phyloP scores from a whole-genome alignment of 2,329 filamentous ascomycete species.

The Pseudogymnoascus destructans region DNA sequence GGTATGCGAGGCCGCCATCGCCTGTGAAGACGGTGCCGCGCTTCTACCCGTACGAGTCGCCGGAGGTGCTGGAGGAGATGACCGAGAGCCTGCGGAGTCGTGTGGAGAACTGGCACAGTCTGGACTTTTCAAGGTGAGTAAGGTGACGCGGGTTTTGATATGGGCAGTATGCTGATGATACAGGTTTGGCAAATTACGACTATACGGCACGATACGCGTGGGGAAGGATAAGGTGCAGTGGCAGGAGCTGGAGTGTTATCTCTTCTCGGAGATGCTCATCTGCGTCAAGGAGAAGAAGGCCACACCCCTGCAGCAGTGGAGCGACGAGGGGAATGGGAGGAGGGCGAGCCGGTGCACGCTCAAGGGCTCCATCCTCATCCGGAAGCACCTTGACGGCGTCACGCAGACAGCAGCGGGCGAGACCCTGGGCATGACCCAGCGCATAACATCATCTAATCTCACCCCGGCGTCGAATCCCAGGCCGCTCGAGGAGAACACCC shows the following conservation, averaged over 20 bases:
- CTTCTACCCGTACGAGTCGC: conserved; percentile 60
- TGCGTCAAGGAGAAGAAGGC: conserved; percentile 95
- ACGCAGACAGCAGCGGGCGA: conserved; percentile 48
- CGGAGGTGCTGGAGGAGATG: conserved; percentile 67
- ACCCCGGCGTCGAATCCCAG: conserved; percentile 25
- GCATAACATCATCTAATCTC: conserved; percentile 26
- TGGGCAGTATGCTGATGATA: conserved; percentile 22
- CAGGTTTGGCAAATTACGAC: conserved; percentile 79
- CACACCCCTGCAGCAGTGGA: conserved; percentile 49
- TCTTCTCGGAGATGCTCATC: conserved; percentile 98
- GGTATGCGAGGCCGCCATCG: conserved; percentile 44
- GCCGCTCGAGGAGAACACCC: conserved; percentile 58
- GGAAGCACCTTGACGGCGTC: conserved; percentile 90
- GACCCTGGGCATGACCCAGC: conserved; percentile 22
- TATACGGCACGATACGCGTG: conserved; percentile 82
- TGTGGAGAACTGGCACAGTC: conserved; percentile 97
- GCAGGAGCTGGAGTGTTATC: conserved; percentile 94
- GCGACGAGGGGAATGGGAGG: conserved; percentile 41
- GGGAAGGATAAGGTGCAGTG: conserved; percentile 93
- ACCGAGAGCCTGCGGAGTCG: conserved; percentile 71
- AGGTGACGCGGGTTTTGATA: neutral
- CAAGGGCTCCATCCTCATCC: conserved; percentile 95
- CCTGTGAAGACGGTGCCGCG: conserved; percentile 32
- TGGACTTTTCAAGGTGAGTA: conserved; percentile 68
- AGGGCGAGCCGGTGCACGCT: conserved; percentile 71